Percentiles rank a stretch among this genome's conserved stretches.
Evolutionary conservation across 345 rosid genomes (phyloP).

Genomic region (Salix caprea): DNA sequence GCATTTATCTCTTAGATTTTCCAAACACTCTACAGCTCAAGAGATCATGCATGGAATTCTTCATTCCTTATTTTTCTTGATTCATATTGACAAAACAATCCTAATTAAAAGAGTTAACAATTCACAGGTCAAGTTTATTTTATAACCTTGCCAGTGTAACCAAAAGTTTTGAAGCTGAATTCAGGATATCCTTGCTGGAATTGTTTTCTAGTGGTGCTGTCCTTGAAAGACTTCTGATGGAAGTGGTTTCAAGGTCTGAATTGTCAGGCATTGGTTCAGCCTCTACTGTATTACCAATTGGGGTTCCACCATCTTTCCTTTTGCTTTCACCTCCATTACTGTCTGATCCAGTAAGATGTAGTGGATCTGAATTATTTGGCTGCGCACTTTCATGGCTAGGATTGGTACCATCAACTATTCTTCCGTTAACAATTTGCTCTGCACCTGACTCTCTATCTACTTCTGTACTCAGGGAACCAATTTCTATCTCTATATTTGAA

Average conservation of each 20-base stretch:
- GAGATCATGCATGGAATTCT: background rate
- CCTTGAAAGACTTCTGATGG: slow-evolving; percentile 16
- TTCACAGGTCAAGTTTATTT: too few relatives aligned
- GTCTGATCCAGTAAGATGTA: slow-evolving; percentile 16
- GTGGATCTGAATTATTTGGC: slow-evolving; percentile 22
- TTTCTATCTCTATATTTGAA: slow-evolving; percentile 14
- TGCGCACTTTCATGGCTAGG: slow-evolving; percentile 24
- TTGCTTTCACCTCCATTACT: slow-evolving; percentile 24
- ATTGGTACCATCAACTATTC: slow-evolving; percentile 12
- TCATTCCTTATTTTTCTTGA: background rate
- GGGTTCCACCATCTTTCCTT: slow-evolving; percentile 19
- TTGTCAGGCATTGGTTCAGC: slow-evolving; percentile 14
- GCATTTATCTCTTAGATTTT: background rate
- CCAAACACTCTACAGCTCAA: background rate
- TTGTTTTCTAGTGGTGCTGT: slow-evolving; percentile 15
- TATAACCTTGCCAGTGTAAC: slow-evolving; percentile 41
- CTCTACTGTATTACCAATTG: slow-evolving; percentile 13
- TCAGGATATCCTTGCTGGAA: slow-evolving; percentile 21
- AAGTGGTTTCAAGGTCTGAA: slow-evolving; percentile 20
- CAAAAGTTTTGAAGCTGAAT: slow-evolving; percentile 23
- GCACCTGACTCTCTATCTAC: slow-evolving; percentile 20
- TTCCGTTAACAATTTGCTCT: slow-evolving; percentile 15
- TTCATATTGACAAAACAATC: background rate
- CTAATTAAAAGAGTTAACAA: too few relatives aligned
- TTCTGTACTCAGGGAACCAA: slow-evolving; percentile 15